A percentile compares a stretch with the other conserved stretches of the same genome.
phyloP scores from a whole-genome alignment of 768 basidiomycete genomes.

The Pleurotus tuoliensis region DNA sequence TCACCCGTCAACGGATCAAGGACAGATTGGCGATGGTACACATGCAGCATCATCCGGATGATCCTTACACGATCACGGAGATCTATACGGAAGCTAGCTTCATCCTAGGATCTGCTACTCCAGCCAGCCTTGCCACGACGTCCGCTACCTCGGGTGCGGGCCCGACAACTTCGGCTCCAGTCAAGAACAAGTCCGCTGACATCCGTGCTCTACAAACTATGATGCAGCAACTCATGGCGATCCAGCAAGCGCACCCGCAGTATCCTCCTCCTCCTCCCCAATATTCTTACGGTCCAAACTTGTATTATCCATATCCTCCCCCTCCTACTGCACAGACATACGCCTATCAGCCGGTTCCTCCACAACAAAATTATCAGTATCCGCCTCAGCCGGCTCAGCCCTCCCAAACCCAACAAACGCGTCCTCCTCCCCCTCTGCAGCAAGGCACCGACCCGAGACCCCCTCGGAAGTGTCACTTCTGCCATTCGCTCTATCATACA shows the following conservation, averaged over 20 bases:
- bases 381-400: too few species aligned
- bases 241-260: neutral
- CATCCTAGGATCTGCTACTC: constrained; percentile 10
- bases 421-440: too few species aligned
- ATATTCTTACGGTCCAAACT: neutral
- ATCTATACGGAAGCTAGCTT: constrained; percentile 18
- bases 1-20: constrained; percentile 4
- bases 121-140: constrained; percentile 13
- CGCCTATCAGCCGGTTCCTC: too few species aligned
- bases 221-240: neutral
- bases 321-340: too few species aligned
- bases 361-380: too few species aligned
- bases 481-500: too few species aligned
- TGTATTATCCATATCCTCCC: neutral
- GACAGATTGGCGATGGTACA: constrained; percentile 17
- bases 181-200: constrained; percentile 9
- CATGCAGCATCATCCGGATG: constrained; percentile 19
- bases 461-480: too few species aligned
- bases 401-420: too few species aligned
- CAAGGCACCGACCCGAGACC: too few species aligned
- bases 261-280: neutral
- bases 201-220: neutral
- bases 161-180: constrained; percentile 15
- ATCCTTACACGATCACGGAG: constrained; percentile 18
- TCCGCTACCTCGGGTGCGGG: constrained; percentile 11